Evolutionary conservation across 2,329 filamentous ascomycete species (phyloP), one percentile per base, ranked within the genome.

Genomic region (Macrophomina pseudophaseolina): DNA sequence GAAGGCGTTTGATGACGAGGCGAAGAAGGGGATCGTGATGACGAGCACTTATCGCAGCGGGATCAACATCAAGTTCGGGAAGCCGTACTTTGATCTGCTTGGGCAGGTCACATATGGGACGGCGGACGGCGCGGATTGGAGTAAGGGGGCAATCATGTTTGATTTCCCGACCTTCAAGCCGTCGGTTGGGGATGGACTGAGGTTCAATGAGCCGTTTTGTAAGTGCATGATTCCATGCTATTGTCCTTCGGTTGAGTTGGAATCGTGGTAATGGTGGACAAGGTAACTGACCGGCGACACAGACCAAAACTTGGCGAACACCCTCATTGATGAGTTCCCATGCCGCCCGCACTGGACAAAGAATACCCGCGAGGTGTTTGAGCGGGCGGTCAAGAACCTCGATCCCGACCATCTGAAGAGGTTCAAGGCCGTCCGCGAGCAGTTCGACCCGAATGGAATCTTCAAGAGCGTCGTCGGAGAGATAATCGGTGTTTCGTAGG

Each of bases 331-430:
- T 32, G 83, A 85, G 71, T 85, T 85, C 68, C 82, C 82, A 0
- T 83, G 81, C 70, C 78, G 83, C 5, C 83, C 83, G 35, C 83
- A 85, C 72, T 85, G 83, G 83, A 85, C 83, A 11, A 85, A 85
- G 75, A 85, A 85, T 70, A 84, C 82, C 4, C 74, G 83, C 18
- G 81, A 83, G 28, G 78, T 85, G 8, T 81, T 84, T 62, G 71
- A 76, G 59, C 77, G 80, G 53, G 73, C 80, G 0, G 80, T 79
- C 48, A 81, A 83, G 74, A 83, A 85, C 58, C 69, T 85, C 23
- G 83, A 85, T 68, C 79, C 81, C 0, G 71, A 76, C 74, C 76
- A 85, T 67, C 74, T 84, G 12, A 73, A 76, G 3, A 76, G 83
- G 14, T 85, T 85, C 74, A 85, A 84, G 72, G 76, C 76, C 18